phyloP scores from a whole-genome alignment of 2,329 filamentous ascomycete genomes.

The Rachicladosporium sp. region DNA sequence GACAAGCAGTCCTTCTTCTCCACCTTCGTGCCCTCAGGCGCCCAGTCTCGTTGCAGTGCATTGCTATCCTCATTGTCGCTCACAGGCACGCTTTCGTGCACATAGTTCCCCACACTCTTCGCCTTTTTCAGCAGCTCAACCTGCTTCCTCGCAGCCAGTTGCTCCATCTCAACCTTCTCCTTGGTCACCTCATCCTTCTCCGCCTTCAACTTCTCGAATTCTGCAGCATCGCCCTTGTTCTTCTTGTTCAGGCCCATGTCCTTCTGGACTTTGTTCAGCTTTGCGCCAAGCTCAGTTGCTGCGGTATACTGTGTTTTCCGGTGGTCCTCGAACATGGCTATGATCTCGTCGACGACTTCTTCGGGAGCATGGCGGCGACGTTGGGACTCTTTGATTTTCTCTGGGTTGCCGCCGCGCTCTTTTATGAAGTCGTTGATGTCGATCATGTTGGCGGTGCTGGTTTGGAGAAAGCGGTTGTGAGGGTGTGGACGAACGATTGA shows the following conservation, averaged over 20 bases:
- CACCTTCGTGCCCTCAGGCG: slow-evolving; percentile 59
- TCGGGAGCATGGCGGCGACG: slow-evolving; percentile 67
- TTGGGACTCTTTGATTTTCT: slow-evolving; percentile 86
- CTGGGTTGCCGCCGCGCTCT: slow-evolving; percentile 82
- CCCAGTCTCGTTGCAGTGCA: slow-evolving; percentile 62
- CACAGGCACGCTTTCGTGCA: slow-evolving; percentile 75
- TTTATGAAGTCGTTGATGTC: slow-evolving; percentile 42
- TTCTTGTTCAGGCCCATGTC: slow-evolving; percentile 88
- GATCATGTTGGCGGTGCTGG: slow-evolving; percentile 21
- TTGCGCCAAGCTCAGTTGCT: slow-evolving; percentile 65
- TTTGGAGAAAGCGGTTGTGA: not conserved
- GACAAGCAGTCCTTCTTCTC: slow-evolving; percentile 71
- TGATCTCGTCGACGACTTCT: slow-evolving; percentile 81
- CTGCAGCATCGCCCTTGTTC: slow-evolving; percentile 78
- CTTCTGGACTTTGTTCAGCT: slow-evolving; percentile 83
- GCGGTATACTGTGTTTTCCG: slow-evolving; percentile 46
- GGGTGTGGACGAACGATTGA: too few relatives aligned
- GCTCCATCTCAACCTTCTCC: slow-evolving; percentile 68
- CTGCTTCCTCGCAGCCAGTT: slow-evolving; percentile 65
- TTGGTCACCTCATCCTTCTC: slow-evolving; percentile 68
- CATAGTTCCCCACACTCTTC: slow-evolving; percentile 77
- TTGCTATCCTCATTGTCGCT: slow-evolving; percentile 82
- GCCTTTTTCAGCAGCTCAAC: slow-evolving; percentile 62
- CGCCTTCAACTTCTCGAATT: slow-evolving; percentile 64
- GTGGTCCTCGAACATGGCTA: slow-evolving; percentile 75